Evolutionary conservation across 179 eudicot species (phyloP), one percentile per base, ranked within the genome.

Genomic region (Beta lomatogona): DNA sequence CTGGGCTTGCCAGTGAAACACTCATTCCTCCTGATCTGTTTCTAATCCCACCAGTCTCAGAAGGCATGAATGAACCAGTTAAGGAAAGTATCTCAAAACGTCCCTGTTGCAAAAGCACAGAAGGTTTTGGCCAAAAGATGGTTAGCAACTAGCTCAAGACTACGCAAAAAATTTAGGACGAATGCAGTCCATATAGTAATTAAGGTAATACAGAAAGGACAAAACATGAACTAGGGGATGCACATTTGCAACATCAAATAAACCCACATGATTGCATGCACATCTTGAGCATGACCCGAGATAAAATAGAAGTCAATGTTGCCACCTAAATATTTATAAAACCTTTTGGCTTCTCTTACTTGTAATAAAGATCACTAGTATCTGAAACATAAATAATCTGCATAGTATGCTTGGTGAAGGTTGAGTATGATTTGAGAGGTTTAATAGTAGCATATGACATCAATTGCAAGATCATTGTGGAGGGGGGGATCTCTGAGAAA

Each of bases 21-120:
- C 99, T 95, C 96, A 94, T 92, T 4, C 99, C 99, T 48, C 99
- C 99, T 22, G 99, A 79, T 80, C 97, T 85, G 81, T 90, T 95
- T 79, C 89, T 91, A 36, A 91, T 90, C 60, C 99, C 99, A 31
- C 99, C 97, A 57, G 80, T 90, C 80, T 94, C 99, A 8, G 97
- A 87, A 21, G 94, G 98, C 92, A 88, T 92, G 80, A 95, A 94
- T 9, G 98, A 95, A 31, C 99, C 99, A 13, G 93, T 85, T 82
- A 95, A 88, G 8, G 98, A 92, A 18, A 95, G 93, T 87, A 95
- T 92, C 89, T 95, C 99, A 83, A 94, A 95, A 14, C 97, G 94
- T 28, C 99, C 99, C 98, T 94, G 88, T 82, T 75, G 41, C 41
- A 36, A 11, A 70, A 41, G 75, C 53, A 16, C 31, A 19, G 12